These are phyloP conservation scores for Chrysoporthe deuterocubensis DNA, from an alignment of 2,329 filamentous ascomycete species.

Conservation along the genomic window DNA sequence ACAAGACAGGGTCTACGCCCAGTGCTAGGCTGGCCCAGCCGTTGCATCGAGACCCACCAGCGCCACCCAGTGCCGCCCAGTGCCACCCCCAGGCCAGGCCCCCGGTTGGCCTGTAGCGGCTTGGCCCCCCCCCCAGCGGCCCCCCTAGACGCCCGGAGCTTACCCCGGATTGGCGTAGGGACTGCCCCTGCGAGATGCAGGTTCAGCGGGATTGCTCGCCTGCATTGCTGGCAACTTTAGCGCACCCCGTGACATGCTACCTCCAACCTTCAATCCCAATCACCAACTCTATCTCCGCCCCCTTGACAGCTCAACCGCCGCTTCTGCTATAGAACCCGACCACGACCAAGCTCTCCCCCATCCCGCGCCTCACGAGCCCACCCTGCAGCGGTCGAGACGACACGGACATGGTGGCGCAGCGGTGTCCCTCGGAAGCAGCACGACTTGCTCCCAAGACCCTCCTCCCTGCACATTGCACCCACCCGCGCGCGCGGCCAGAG, in stretches of 20 bases:
- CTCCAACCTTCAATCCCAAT: not conserved
- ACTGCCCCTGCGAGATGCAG: conserved; percentile 4
- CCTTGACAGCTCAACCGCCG: conserved; percentile 5
- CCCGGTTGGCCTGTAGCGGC: not conserved
- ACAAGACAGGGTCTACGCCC: not conserved
- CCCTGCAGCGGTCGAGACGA: not conserved
- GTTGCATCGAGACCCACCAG: not conserved
- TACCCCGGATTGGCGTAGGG: conserved; percentile 21
- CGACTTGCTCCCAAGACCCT: conserved; percentile 24
- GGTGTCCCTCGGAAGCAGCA: conserved; percentile 27
- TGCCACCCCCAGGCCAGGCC: not conserved
- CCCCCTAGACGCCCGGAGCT: conserved; percentile 11
- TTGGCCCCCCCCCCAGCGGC: not conserved
- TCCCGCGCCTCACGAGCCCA: not conserved
- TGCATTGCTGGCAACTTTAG: conserved; percentile 17
- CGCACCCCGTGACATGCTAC: conserved; percentile 5
- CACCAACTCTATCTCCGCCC: not conserved
- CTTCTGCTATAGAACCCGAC: not conserved
- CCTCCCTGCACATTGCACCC: not conserved
- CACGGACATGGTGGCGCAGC: conserved; percentile 28
- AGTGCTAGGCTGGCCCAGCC: not conserved
- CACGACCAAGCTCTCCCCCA: not conserved
- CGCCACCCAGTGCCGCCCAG: not conserved
- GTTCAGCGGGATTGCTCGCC: conserved; percentile 1
- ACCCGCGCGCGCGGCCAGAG: not conserved